Conservation (phyloP, 495 filamentous ascomycete genomes). For the Recurvomyces mirabilis region DNA sequence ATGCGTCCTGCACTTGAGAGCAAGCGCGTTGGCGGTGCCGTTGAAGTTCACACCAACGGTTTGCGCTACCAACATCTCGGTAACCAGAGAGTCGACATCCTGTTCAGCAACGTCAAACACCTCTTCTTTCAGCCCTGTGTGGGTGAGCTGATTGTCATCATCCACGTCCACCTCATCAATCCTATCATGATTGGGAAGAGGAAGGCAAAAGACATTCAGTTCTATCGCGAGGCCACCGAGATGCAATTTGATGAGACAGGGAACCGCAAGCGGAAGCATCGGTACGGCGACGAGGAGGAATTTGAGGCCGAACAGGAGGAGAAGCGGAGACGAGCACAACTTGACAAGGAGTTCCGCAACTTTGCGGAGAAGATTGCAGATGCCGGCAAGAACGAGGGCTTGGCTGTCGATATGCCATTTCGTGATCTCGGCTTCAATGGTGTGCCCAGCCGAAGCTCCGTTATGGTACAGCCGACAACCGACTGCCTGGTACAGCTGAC, state of each 20-base stretch:
- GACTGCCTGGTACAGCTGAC: conserved; percentile 97
- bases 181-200: conserved; percentile 98
- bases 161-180: conserved; percentile 94
- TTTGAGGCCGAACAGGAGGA: conserved; percentile 98
- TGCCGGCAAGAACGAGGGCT: conserved; percentile 63
- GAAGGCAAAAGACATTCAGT: conserved; percentile 97
- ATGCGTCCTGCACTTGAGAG: conserved; percentile 90
- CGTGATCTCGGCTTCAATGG: conserved; percentile 93
- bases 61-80: conserved; percentile 83
- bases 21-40: conserved; percentile 86
- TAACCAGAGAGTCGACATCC: conserved; percentile 75
- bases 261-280: conserved; percentile 91
- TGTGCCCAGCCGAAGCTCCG: conserved; percentile 89
- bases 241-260: conserved; percentile 99
- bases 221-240: conserved; percentile 95
- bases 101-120: conserved; percentile 98
- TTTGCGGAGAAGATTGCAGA: conserved; percentile 97
- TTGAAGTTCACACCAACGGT: conserved; percentile 98
- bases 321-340: conserved; percentile 71
- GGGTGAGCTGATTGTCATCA: conserved; percentile 93
- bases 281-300: conserved; percentile 98
- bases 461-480: conserved; percentile 88
- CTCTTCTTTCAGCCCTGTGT: conserved; percentile 97
- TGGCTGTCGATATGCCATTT: conserved; percentile 92
- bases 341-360: conserved; percentile 89